Percentiles rank a stretch among this genome's conserved stretches.
Evolutionary conservation across 352 stramenopile genomes (phyloP).

Genomic region (Phytopythium mirpurense): DNA sequence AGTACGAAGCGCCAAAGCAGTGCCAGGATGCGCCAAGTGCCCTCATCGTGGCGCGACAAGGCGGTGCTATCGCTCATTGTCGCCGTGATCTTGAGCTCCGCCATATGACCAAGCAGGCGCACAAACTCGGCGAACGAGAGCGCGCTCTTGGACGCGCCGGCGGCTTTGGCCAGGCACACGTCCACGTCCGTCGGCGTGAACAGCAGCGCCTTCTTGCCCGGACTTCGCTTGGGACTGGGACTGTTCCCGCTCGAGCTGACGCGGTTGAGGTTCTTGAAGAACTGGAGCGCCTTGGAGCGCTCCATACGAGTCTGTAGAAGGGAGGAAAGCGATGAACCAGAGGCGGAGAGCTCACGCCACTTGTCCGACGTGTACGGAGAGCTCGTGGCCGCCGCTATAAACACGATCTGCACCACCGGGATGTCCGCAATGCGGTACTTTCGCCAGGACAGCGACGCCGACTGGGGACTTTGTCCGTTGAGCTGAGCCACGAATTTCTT

Average conservation of each 20-base stretch:
- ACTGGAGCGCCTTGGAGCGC: constrained; percentile 5
- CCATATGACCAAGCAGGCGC: constrained; percentile 22
- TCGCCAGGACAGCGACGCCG: constrained; percentile 1
- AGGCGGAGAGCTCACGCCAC: background rate
- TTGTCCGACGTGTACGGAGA: background rate
- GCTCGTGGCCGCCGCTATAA: background rate
- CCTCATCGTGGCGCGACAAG: constrained; percentile 14
- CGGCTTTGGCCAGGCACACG: constrained; percentile 48
- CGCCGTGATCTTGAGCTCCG: constrained; percentile 16
- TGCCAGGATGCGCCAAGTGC: constrained; percentile 32
- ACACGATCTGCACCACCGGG: constrained; percentile 5
- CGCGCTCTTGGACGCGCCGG: constrained; percentile 35
- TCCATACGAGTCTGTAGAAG: constrained; percentile 4
- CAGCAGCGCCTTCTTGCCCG: constrained; percentile 4
- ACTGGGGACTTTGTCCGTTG: background rate
- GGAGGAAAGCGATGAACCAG: background rate
- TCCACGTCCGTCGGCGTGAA: constrained; percentile 58
- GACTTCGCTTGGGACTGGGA: constrained; percentile 5
- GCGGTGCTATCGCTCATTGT: constrained; percentile 11
- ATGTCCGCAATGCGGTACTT: constrained; percentile 4
- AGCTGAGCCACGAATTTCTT: constrained; percentile 3
- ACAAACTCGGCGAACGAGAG: constrained; percentile 45
- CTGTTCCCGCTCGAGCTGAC: background rate
- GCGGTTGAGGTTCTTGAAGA: constrained; percentile 8
- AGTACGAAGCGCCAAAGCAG: constrained; percentile 45